Percentiles rank a stretch among this genome's conserved stretches.
Evolutionary conservation across 768 basidiomycete genomes (phyloP).

Genomic region (Lyophyllum atratum): DNA sequence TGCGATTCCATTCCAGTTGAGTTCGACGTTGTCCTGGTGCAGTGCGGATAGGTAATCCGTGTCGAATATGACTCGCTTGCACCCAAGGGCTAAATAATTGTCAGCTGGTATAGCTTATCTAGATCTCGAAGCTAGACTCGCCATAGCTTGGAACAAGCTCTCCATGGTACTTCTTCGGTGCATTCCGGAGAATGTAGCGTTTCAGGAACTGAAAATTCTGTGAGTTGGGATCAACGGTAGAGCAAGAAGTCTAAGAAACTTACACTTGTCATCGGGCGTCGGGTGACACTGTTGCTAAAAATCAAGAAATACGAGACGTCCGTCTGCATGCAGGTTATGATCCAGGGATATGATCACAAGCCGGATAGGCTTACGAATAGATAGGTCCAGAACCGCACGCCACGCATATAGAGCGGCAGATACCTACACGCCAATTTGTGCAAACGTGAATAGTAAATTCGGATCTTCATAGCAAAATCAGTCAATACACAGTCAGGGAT

Average conservation of each 20-base stretch:
- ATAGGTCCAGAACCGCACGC: constrained; percentile 25
- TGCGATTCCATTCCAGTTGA: constrained; percentile 44
- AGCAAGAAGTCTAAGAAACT: constrained; percentile 5
- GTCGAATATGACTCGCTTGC: constrained; percentile 56
- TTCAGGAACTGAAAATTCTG: constrained; percentile 17
- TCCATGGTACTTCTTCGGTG: constrained; percentile 47
- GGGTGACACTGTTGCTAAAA: constrained; percentile 11
- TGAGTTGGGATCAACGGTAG: not conserved
- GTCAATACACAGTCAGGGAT: not conserved
- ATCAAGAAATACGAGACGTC: constrained; percentile 10
- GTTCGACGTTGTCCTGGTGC: constrained; percentile 45
- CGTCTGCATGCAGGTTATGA: not conserved
- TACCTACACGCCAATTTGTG: constrained; percentile 44
- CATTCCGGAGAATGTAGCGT: constrained; percentile 37
- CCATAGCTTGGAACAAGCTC: constrained; percentile 51
- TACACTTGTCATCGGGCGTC: constrained; percentile 2
- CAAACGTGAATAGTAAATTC: constrained; percentile 26
- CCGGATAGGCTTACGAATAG: constrained; percentile 9
- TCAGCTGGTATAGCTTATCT: not conserved
- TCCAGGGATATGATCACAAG: not conserved
- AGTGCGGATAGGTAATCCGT: constrained; percentile 45
- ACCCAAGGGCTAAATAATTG: constrained; percentile 42
- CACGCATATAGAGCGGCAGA: constrained; percentile 37
- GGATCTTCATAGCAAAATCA: constrained; percentile 15
- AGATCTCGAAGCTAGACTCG: constrained; percentile 20